Evolutionary conservation across 495 filamentous ascomycete genomes (phyloP).

Genomic region (Venustampulla echinocandica): DNA sequence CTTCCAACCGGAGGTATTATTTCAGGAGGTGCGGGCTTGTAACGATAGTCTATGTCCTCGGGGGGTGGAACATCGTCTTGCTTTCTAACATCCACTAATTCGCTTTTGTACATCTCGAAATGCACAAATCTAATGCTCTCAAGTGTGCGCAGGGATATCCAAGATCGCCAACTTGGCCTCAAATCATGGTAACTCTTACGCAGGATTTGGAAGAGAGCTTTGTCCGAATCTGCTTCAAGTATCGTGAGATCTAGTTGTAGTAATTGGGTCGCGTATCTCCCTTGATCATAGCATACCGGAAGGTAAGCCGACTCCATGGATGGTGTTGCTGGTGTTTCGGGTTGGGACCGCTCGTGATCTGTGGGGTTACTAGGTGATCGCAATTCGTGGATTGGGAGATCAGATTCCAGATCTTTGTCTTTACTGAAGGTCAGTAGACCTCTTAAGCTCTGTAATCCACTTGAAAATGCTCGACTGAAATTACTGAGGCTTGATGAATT

Average conservation of each 20-base stretch:
- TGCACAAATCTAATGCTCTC: conserved; percentile 13
- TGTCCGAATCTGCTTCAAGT: conserved; percentile 1
- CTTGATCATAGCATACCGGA: conserved; percentile 9
- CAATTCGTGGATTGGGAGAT: not conserved
- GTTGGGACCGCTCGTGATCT: not conserved
- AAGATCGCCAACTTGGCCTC: not conserved
- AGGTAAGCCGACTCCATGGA: conserved; percentile 6
- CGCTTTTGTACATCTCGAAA: conserved; percentile 10
- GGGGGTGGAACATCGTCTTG: conserved; percentile 12
- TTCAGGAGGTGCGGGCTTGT: conserved; percentile 11
- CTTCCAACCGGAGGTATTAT: conserved; percentile 13
- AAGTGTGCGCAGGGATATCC: conserved; percentile 6
- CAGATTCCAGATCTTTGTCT: too few species aligned
- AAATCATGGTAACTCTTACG: conserved; percentile 3
- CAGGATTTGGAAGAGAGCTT: conserved; percentile 9
- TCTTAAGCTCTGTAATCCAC: not conserved
- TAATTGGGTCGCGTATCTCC: conserved; percentile 13
- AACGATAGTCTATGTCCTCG: conserved; percentile 8
- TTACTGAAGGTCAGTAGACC: not conserved
- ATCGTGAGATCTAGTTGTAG: conserved; percentile 9
- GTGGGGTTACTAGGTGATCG: not conserved
- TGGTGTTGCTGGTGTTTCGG: not conserved
- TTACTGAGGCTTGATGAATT: not conserved
- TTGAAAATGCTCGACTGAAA: not conserved
- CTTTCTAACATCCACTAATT: conserved; percentile 13